Evolutionary conservation across 352 stramenopile genomes (phyloP).

Genomic region (Globisporangium carolinianum): DNA sequence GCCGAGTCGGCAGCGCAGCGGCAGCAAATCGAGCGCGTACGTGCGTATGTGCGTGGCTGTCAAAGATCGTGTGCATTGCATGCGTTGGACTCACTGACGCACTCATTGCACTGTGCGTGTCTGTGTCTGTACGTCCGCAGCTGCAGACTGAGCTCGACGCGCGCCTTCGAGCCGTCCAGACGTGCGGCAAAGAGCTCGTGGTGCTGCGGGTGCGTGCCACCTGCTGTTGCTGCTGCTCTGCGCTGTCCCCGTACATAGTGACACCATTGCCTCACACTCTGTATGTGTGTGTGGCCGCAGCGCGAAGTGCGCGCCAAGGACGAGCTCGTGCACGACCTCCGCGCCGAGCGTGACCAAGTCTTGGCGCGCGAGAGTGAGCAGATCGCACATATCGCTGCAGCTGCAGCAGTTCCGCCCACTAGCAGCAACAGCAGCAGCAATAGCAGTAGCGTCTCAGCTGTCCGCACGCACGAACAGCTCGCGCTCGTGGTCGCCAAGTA

Average conservation of each 20-base stretch:
- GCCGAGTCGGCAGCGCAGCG: constrained; percentile 40
- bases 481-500: constrained; percentile 54
- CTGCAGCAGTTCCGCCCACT: constrained; percentile 5
- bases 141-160: constrained; percentile 54
- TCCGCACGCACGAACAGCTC: constrained; percentile 31
- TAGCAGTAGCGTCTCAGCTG: constrained; percentile 12
- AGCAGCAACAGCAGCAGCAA: not conserved
- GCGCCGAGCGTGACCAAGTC: constrained; percentile 18
- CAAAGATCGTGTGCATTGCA: not conserved
- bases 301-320: constrained; percentile 44
- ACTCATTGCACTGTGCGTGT: not conserved
- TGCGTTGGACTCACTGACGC: constrained; percentile 4
- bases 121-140: constrained; percentile 17
- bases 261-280: not conserved
- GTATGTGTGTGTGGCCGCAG: constrained; percentile 11
- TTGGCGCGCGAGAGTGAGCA: constrained; percentile 36
- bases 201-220: constrained; percentile 29
- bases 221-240: too few relatives aligned
- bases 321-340: constrained; percentile 28
- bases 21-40: constrained; percentile 33
- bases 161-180: constrained; percentile 43
- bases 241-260: too few relatives aligned
- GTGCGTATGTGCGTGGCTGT: not conserved
- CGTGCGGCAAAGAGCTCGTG: constrained; percentile 58
- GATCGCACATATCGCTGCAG: constrained; percentile 20